Base-by-base conservation (phyloP, 2,329 filamentous ascomycete species). In the Cyphellophora attinorum region DNA sequence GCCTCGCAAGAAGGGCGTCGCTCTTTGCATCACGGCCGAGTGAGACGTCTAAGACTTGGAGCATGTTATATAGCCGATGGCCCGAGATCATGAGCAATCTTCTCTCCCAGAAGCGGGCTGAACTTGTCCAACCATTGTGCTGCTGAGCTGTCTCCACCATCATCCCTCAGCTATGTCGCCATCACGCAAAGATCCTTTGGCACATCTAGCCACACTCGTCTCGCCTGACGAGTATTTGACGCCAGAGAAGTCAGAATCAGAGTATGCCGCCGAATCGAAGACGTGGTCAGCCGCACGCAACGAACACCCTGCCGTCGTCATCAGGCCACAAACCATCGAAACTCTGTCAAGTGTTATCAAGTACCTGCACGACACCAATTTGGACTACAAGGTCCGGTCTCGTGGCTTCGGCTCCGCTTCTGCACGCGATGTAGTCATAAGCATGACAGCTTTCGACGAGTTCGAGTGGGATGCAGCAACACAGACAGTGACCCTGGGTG, bases 381-480 rank as follows among this genome's bases (percentile, higher is more conserved):
- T 64, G 1, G 55, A 61, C 21, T 59, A 62, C 38, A 51, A 47
- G 1, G 50, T 63, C 11, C 54, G 58, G 12, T 53, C 54, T 30
- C 54, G 49, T 2, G 61, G 59, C 2, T 58, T 55, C 17, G 57
- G 54, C 12, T 53, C 50, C 12, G 50, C 53, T 2, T 61, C 58
- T 1, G 53, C 60, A 0, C 44, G 40, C 10, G 57, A 61, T 39
- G 56, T 61, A 3, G 33, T 62, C 5, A 42, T 64, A 19, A 59
- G 51, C 34, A 54, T 58, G 41, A 50, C 51, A 2, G 53, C 48
- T 3, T 64, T 64, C 37, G 51, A 61, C 27, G 39, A 37, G 1
- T 62, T 63, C 37, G 38, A 49, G 10, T 60, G 59, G 34, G 50
- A 59, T 35, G 16, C 35, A 2, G 39, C 48, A 4, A 40, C 49